These are phyloP conservation scores for Saturnispora serradocipensis DNA, from an alignment of 805 yeast species.

Conservation along the genomic window DNA sequence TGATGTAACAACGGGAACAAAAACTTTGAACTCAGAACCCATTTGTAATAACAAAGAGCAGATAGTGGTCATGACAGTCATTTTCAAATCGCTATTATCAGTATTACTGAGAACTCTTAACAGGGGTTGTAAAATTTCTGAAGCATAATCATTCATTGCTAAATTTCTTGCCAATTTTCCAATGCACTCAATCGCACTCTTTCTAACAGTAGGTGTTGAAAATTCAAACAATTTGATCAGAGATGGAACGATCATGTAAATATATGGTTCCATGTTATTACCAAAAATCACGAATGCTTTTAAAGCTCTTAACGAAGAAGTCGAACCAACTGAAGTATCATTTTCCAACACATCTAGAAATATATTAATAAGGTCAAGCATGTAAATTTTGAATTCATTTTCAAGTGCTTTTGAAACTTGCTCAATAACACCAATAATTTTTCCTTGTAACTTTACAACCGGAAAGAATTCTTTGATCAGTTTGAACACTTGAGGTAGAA, in stretches of 20 bases:
- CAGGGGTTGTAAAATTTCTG: constrained; percentile 82
- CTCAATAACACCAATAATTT: constrained; percentile 73
- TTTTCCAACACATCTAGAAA: constrained; percentile 69
- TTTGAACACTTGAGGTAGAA: constrained; percentile 62
- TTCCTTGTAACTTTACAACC: constrained; percentile 56
- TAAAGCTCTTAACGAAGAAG: constrained; percentile 63
- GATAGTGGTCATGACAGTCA: constrained; percentile 66
- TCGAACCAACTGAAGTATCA: constrained; percentile 52
- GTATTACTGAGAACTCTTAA: constrained; percentile 47
- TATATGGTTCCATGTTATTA: constrained; percentile 76
- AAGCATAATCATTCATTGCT: constrained; percentile 75
- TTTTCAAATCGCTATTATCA: constrained; percentile 45
- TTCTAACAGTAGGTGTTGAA: constrained; percentile 50
- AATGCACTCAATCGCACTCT: constrained; percentile 70
- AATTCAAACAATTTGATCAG: constrained; percentile 73
- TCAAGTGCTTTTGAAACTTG: constrained; percentile 78
- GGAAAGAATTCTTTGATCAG: constrained; percentile 68
- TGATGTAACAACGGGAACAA: constrained; percentile 72
- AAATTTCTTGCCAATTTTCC: constrained; percentile 73
- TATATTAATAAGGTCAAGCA: constrained; percentile 69
- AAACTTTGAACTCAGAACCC: constrained; percentile 76
- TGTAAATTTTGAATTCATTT: constrained; percentile 81
- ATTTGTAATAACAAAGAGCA: constrained; percentile 71
- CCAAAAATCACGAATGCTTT: constrained; percentile 83
- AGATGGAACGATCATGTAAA: constrained; percentile 80